Percentiles rank a stretch among this genome's conserved stretches.
phyloP scores from a whole-genome alignment of 345 rosid species.

The Gossypium turneri region DNA sequence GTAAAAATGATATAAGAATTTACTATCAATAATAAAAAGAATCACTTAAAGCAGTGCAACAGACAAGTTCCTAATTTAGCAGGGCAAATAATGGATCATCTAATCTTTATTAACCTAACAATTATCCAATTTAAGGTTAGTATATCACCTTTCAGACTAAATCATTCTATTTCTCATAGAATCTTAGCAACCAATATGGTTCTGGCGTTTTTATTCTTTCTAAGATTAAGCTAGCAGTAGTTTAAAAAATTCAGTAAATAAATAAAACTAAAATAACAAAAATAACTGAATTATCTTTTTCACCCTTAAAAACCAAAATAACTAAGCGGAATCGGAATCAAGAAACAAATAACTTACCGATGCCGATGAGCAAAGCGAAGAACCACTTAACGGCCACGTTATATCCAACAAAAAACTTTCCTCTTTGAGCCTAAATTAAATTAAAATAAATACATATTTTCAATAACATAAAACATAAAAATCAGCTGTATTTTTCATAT shows the following conservation, averaged over 20 bases:
- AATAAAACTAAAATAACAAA: not conserved
- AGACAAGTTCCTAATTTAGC: not conserved
- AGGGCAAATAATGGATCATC: not conserved
- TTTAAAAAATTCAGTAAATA: not conserved
- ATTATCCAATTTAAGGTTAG: not conserved
- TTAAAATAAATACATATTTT: not conserved
- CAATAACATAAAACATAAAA: not conserved
- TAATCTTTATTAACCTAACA: not conserved
- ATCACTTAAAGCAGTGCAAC: not conserved
- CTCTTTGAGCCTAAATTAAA: slow-evolving; percentile 68
- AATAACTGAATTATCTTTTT: not conserved
- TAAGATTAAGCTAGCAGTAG: not conserved
- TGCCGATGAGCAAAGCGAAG: slow-evolving; percentile 6
- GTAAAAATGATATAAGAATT: not conserved
- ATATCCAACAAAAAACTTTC: slow-evolving; percentile 69
- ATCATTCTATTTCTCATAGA: not conserved
- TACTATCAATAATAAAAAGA: no score
- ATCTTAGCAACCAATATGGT: not conserved
- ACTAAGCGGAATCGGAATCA: not conserved
- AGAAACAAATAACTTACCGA: not conserved
- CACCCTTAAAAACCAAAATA: not conserved
- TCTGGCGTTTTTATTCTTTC: not conserved
- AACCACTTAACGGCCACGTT: not conserved
- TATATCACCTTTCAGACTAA: not conserved
- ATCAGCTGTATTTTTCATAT: not conserved